Evolutionary conservation across 768 basidiomycete species (phyloP), one percentile per base, ranked within the genome.

Genomic region (Coprinopsis strossmayeri): DNA sequence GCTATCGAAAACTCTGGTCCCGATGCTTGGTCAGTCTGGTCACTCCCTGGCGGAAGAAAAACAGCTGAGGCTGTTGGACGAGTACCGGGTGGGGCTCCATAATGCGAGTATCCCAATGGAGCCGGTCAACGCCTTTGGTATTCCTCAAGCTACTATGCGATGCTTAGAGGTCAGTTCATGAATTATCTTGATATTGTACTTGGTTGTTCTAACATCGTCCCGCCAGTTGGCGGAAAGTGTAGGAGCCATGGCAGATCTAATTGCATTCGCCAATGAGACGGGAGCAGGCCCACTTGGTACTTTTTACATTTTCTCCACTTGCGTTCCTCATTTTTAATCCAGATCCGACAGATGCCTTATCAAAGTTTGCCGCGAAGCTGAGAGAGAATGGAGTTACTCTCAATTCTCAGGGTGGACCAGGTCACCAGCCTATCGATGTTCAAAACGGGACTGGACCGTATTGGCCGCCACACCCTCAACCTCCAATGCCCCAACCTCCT

Each of bases 111-210:
- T 90, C 55, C 89, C 90, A 11, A 78, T 80, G 3, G 88, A 90
- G 57, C 89, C 89, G 7, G 86, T 91, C 45, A 91, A 91, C 58
- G 86, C 85, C 18, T 91, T 91, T 65, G 89, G 89, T 3, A 88
- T 91, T 46, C 87, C 89, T 4, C 87, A 91, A 60, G 87, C 87
- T 2, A 89, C 89, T 15, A 91, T 91, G 90, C 74, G 89, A 46
- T 90, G 87, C 74, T 68, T 91, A 28, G 89, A 91, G 76, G 84
- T 85, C 49, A 48, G 74, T 61, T 42, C 27, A 12, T 28, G 44
- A 18, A 38, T 11, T 27, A 7, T 10, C 13, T 28, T 32, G n/a
- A 32, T 17, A n/a, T 10, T 27, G 52, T 20, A 20, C 15, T 44
- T 35, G 23, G 28, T 30, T 35, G 18, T 26, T 49, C 35, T 49